These are phyloP conservation scores for Schwanniomyces vanrijiae DNA, from an alignment of 805 yeast genomes.

Conservation along the genomic window DNA sequence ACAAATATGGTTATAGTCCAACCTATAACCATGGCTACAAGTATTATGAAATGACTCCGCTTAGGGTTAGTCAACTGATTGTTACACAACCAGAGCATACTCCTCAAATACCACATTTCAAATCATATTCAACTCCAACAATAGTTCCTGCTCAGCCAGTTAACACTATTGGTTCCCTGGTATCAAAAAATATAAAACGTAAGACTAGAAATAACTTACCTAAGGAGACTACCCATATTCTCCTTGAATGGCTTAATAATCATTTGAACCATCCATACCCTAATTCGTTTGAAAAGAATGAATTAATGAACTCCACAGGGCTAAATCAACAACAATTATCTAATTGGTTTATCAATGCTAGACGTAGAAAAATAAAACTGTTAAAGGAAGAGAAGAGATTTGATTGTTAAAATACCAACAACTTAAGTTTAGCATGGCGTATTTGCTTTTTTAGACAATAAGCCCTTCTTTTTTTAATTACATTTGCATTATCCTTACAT, in stretches of 20 bases:
- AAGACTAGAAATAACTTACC: constrained; percentile 72
- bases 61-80: constrained; percentile 1
- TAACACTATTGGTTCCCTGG: background rate
- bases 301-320: constrained; percentile 69
- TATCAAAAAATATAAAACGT: constrained; percentile 10
- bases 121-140: background rate
- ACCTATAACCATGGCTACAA: constrained; percentile 6
- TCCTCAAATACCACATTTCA: background rate
- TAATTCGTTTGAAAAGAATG: constrained; percentile 72
- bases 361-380: constrained; percentile 66
- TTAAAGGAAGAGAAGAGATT: constrained; percentile 37
- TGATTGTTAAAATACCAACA: background rate
- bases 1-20: constrained; percentile 4
- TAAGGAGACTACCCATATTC: constrained; percentile 68
- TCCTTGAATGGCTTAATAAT: constrained; percentile 71
- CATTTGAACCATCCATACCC: constrained; percentile 85
- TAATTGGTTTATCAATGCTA: constrained; percentile 87
- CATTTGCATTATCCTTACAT: background rate
- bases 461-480: background rate
- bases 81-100: background rate
- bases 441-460: too few species aligned
- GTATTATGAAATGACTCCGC: constrained; percentile 3
- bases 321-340: constrained; percentile 77
- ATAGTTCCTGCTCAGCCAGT: background rate
- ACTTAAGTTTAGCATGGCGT: background rate